Percentiles rank a stretch among this genome's conserved stretches.
These are phyloP conservation scores for Metarhizium robertsii DNA, from an alignment of 2,329 filamentous ascomycete genomes.

Conservation along the genomic window DNA sequence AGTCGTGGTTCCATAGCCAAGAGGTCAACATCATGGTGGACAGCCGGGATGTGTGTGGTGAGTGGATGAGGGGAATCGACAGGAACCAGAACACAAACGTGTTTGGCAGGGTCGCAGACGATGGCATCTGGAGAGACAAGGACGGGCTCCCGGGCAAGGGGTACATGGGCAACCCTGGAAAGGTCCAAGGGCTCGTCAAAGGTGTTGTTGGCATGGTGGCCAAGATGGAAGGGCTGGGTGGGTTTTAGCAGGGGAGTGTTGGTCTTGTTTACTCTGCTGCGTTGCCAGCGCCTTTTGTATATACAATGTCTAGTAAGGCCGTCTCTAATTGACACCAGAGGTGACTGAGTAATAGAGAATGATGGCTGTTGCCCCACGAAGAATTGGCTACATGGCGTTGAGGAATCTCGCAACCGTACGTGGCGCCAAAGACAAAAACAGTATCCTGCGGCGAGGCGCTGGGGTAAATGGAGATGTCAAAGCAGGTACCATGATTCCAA, in stretches of 20 bases:
- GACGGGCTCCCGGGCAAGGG: conserved; percentile 8
- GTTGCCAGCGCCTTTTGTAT: too few species aligned
- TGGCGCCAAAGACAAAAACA: too few species aligned
- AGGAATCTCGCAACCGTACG: too few species aligned
- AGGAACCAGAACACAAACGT: conserved; percentile 58
- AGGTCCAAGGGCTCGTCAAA: conserved; percentile 8
- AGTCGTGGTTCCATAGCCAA: conserved; percentile 70
- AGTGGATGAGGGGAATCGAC: conserved; percentile 52
- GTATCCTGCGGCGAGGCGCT: too few species aligned
- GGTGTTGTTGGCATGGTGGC: conserved; percentile 10
- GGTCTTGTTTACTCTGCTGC: too few species aligned
- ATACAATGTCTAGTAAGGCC: too few species aligned
- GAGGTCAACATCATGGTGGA: conserved; percentile 73
- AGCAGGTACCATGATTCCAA: too few species aligned
- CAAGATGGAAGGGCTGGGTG: conserved; percentile 9
- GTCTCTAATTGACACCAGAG: too few species aligned
- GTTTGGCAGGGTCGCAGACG: conserved; percentile 24
- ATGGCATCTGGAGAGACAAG: conserved; percentile 11
- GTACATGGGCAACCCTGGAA: conserved; percentile 11
- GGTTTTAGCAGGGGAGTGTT: background rate
- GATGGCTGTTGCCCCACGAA: too few species aligned
- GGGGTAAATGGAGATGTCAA: too few species aligned
- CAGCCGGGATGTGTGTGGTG: conserved; percentile 46
- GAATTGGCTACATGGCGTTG: too few species aligned
- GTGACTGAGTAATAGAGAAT: too few species aligned